phyloP scores from a whole-genome alignment of 1,139 yeast genomes.

The Saccharomyces hybrid region DNA sequence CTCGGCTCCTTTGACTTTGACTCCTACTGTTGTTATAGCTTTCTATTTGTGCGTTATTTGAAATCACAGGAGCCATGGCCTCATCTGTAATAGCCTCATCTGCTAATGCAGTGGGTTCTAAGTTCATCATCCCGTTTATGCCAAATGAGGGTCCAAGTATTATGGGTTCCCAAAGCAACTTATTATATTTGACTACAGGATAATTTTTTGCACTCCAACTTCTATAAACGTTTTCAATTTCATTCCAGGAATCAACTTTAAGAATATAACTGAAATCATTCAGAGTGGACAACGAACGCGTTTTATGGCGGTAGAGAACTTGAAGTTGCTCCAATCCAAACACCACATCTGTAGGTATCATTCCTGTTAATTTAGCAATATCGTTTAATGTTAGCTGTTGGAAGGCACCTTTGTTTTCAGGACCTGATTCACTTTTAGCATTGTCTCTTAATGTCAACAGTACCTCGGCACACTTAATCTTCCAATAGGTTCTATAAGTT shows the following conservation, averaged over 20 bases:
- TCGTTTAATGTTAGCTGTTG: constrained; percentile 45
- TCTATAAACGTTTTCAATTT: constrained; percentile 39
- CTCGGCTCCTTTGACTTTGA: background rate
- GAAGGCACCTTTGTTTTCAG: background rate
- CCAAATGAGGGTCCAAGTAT: constrained; percentile 83
- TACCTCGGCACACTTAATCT: constrained; percentile 44
- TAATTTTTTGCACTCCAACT: constrained; percentile 55
- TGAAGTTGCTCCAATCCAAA: constrained; percentile 76
- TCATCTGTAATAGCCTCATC: constrained; percentile 4
- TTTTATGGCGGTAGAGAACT: constrained; percentile 36
- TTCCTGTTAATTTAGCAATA: constrained; percentile 66
- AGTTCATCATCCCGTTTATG: constrained; percentile 39
- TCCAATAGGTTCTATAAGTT: constrained; percentile 87
- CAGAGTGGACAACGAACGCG: constrained; percentile 9
- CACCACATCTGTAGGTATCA: constrained; percentile 79
- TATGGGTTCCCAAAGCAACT: constrained; percentile 71
- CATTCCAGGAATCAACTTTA: constrained; percentile 40
- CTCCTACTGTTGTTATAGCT: background rate
- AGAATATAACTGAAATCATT: constrained; percentile 45
- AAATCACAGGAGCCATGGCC: constrained; percentile 25
- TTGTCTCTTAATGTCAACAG: constrained; percentile 20
- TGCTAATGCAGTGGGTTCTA: constrained; percentile 21
- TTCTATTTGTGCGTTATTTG: constrained; percentile 43
- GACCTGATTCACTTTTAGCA: background rate
- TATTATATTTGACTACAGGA: constrained; percentile 42